Base-by-base conservation (phyloP, 768 basidiomycete genomes). In the Aureoboletus auriporus region DNA sequence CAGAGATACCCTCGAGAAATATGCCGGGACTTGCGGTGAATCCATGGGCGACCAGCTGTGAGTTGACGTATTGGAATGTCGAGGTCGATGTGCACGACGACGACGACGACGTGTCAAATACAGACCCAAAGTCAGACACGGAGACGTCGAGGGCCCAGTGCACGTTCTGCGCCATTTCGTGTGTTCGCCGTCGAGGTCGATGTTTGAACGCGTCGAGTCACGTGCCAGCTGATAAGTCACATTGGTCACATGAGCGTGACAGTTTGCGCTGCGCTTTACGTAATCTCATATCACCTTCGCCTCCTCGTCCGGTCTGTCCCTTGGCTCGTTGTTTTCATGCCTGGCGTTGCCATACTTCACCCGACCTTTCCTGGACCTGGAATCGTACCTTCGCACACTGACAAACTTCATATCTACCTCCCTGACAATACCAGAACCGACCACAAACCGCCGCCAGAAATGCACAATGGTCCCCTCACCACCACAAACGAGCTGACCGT, bases 1-100 rank as follows among this genome's bases (percentile, higher is more conserved):
- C 74, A 0, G 79, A 73, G 11, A 85, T 66, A 0, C 85, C 84
- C 0, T 87, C 86, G 33, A 93, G 69, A 11, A 73, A 79, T 16
- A 93, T 66, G 0, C 90, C 89, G 0, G 83, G 80, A 1, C 75
- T 59, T 9, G 78, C 59, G 1, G 77, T 68, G 55, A 87, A 93
- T 8, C 91, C 91, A 69, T 93, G 90, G 3, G 90, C 84, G 41
- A 89, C 67, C 6, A 93, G 77, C 56, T 93, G 91, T 16, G 84
- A 72, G 60, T 91, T 93, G 60, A 92, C 75, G 60, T 87, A 91
- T 49, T 89, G 83, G 23, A 89, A 64, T 49, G 77, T 85, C 4
- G 85, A 85, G 1, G 71, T 68, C 7, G 79, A 78, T 27, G 73
- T 64, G 39, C 74, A 69, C 1, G 75, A 75, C 5, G 75, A 66